Base-by-base conservation (phyloP, 2,329 filamentous ascomycete species). In the Dryadomyces quercus-mongolicae region DNA sequence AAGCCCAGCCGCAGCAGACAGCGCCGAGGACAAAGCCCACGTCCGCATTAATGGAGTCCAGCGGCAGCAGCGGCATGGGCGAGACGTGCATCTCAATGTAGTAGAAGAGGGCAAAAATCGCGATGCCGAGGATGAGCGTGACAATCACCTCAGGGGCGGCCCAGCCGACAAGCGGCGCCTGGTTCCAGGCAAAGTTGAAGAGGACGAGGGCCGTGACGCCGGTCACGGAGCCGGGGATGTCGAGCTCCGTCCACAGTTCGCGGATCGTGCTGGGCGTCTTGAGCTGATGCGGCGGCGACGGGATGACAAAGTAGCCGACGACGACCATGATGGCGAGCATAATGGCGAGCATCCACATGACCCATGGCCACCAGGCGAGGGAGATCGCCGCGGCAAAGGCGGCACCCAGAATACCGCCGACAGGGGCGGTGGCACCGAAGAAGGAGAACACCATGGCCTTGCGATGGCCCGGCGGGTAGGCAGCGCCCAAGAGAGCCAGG, bases 401-500 rank as follows among this genome's bases (percentile, higher is more conserved):
- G 1, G 67, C 66, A 1, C 73, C 73, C 8, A 72, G 52, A n/a
- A 68, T 65, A 4, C 68, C 72, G 2, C 75, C 75, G 5, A 73
- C 59, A 0, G 75, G 76, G 0, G 73, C 71, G 0, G 68, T 68
- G 0, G 72, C 73, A 2, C 70, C 72, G 40, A 77, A 75, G 4
- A 75, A 63, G 2, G 70, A 68, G 56, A 86, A 84, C 0, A 78
- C 72, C 68, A 85, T 77, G 48, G 79, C 74, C 63, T 84, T 84
- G 55, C 74, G 71, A 51, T 66, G 68, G 0, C 81, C 81, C 0
- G 76, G 77, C 0, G 71, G 67, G 58, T 84, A 85, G 0, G 75
- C 72, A 0, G 70, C 70, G 1, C 80, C 82, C 0, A 86, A 65
- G 7, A 87, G 70, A 2, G 81, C 82, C 16, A 86, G 66, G 0